These are phyloP conservation scores for Bruguiera gymnorhiza DNA, from an alignment of 345 rosid genomes.

Conservation along the genomic window DNA sequence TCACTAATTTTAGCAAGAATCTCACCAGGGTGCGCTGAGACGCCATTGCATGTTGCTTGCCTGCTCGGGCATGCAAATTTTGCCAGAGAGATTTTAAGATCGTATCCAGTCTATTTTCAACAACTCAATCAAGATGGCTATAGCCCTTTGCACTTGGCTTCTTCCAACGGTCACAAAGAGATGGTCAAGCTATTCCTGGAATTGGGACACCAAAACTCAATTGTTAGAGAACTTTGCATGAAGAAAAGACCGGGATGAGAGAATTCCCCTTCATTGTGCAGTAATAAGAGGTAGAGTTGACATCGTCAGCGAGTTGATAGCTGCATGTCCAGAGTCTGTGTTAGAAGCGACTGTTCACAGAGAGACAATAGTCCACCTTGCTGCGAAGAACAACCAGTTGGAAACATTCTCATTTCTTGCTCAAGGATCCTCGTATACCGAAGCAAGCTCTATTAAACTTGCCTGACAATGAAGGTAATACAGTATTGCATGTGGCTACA, in stretches of 20 bases:
- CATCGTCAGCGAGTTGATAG: slow-evolving; percentile 1
- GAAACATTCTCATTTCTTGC: slow-evolving; percentile 1
- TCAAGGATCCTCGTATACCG: neutral
- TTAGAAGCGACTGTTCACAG: slow-evolving; percentile 1
- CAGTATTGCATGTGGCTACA: slow-evolving; percentile 15
- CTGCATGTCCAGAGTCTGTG: slow-evolving; percentile 5
- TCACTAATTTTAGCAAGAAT: slow-evolving; percentile 20
- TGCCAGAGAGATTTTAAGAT: slow-evolving; percentile 4
- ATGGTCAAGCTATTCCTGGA: slow-evolving; percentile 8
- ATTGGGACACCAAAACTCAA: slow-evolving; percentile 3
- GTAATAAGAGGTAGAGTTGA: slow-evolving; percentile 11
- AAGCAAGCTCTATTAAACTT: neutral
- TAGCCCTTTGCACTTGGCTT: slow-evolving; percentile 13
- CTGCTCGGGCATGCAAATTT: neutral
- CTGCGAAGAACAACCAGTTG: slow-evolving; percentile 8
- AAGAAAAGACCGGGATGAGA: slow-evolving; percentile 7
- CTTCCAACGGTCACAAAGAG: slow-evolving; percentile 13
- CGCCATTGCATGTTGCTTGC: slow-evolving; percentile 32
- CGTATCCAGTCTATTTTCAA: neutral
- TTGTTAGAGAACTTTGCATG: neutral
- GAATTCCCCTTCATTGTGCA: slow-evolving; percentile 16
- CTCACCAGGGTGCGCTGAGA: slow-evolving; percentile 11
- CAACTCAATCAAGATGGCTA: slow-evolving; percentile 8
- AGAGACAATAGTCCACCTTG: slow-evolving; percentile 16
- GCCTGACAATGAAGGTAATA: slow-evolving; percentile 14